Evolutionary conservation across 2,329 filamentous ascomycete genomes (phyloP).

Genomic region (Clarireedia paspali): DNA sequence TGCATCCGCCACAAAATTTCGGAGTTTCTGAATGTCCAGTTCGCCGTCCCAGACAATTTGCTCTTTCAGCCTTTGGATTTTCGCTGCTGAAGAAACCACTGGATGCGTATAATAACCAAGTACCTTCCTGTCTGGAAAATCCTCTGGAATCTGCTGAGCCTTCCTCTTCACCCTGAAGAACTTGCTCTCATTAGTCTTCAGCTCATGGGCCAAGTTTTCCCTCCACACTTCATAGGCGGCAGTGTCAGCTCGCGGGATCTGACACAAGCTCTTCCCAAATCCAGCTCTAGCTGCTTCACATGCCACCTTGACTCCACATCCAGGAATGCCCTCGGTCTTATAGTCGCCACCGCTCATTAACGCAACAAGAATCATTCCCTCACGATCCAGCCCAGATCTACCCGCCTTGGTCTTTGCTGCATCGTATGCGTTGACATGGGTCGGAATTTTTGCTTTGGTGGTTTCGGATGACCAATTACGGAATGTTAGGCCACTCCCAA

Average conservation of each 20-base stretch:
- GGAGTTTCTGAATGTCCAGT: conserved; percentile 59
- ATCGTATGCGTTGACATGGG: conserved; percentile 80
- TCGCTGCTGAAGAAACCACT: conserved; percentile 59
- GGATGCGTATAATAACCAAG: conserved; percentile 85
- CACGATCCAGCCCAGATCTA: conserved; percentile 57
- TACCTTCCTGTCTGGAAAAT: conserved; percentile 73
- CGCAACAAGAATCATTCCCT: conserved; percentile 90
- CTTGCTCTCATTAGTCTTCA: conserved; percentile 75
- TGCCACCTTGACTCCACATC: conserved; percentile 80
- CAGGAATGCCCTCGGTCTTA: conserved; percentile 75
- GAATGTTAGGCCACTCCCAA: conserved; percentile 73
- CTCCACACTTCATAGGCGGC: conserved; percentile 62
- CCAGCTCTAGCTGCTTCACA: conserved; percentile 85
- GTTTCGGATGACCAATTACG: conserved; percentile 77
- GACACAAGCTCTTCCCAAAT: conserved; percentile 71
- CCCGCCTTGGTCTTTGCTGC: conserved; percentile 46
- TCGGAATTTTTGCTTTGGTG: conserved; percentile 58
- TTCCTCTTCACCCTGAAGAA: conserved; percentile 73
- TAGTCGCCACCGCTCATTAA: conserved; percentile 97
- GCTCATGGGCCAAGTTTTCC: conserved; percentile 61
- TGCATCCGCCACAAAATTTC: conserved; percentile 67
- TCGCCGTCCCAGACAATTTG: conserved; percentile 53
- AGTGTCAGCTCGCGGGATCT: conserved; percentile 50
- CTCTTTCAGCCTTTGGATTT: conserved; percentile 45
- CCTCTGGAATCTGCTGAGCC: conserved; percentile 65